Base-by-base conservation (phyloP, 2,329 filamentous ascomycete species). In the Fusarium kyushuense region DNA sequence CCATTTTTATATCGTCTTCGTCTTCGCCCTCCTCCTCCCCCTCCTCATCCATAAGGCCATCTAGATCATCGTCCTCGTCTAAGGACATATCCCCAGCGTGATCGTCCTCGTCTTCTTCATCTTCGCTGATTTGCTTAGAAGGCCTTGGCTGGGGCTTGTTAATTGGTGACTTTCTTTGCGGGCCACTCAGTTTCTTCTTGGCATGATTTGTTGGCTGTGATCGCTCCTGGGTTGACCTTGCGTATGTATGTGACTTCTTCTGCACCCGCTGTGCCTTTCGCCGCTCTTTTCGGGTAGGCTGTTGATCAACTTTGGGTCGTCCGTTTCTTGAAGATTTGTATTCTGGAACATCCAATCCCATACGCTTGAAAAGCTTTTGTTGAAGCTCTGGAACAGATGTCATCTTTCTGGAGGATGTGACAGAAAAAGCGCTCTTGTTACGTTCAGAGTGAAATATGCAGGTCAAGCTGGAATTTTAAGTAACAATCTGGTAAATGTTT, bases 261-360 rank as follows among this genome's bases (percentile, higher is more conserved):
- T 87, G 82, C 23, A 82, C 80, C 55, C 91, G 84, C 71, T 91
- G 87, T 17, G 85, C 85, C 75, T 90, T 92, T 57, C 92, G 86
- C 60, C 87, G 84, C 54, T 91, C 89, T 80, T 92, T 92, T 69
- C 90, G 84, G 17, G 72, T 73, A 17, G 58, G 42, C 23, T 66
- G 63, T 54, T 52, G 64, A 45, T 68, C 64, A 57, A 70, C 57
- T 57, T 73, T 49, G 14, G 25, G 43, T 36, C 27, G 42, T 32
- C 61, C 54, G 16, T 64, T 63, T 43, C 49, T 58, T 11, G 62
- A 56, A 12, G 69, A 47, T 40, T 51, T 67, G 19, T 54, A 65
- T 13, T 71, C 72, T 12, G 76, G 73, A 4, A 74, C 65, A 47
- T 76, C 73, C 55, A 81, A 58, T 7, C 79, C 79, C 55, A 81